These are phyloP conservation scores for Claviceps africana DNA, from an alignment of 2,329 filamentous ascomycete genomes.

Conservation along the genomic window DNA sequence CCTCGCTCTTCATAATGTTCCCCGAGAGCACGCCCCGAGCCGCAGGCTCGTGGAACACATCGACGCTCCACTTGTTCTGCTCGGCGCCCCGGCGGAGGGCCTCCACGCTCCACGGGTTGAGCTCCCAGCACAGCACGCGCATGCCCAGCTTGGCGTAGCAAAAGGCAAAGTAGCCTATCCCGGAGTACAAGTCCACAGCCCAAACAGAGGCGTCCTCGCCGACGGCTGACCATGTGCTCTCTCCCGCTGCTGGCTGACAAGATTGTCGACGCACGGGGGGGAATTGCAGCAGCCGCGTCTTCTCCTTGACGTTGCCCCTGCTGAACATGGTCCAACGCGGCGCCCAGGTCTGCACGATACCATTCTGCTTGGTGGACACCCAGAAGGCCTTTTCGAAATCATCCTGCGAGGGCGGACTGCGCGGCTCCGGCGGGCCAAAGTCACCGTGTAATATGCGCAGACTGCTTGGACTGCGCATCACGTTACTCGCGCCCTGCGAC, in stretches of 20 bases:
- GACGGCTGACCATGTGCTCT: neutral
- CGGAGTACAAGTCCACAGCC: conserved; percentile 75
- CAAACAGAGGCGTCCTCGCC: conserved; percentile 18
- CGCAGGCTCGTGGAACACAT: conserved; percentile 29
- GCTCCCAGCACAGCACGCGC: conserved; percentile 71
- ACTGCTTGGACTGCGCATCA: conserved; percentile 57
- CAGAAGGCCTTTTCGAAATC: conserved; percentile 63
- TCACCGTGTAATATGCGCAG: conserved; percentile 58
- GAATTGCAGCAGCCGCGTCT: conserved; percentile 56
- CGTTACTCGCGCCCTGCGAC: conserved; percentile 37
- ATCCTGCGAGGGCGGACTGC: conserved; percentile 16
- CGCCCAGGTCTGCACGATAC: conserved; percentile 73
- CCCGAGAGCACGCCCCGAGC: conserved; percentile 22
- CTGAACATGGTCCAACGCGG: conserved; percentile 91
- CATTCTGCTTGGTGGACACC: conserved; percentile 65
- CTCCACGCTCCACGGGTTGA: conserved; percentile 81
- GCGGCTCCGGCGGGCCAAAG: conserved; percentile 45
- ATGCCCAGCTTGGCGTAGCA: conserved; percentile 62
- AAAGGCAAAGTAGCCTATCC: conserved; percentile 90
- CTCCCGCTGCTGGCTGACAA: neutral
- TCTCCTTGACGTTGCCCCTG: conserved; percentile 80
- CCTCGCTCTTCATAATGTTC: conserved; percentile 26
- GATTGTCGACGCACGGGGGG: no score
- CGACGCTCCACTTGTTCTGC: conserved; percentile 51
- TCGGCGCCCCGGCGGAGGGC: conserved; percentile 62